These are phyloP conservation scores for Panaeolus cyanescens DNA, from an alignment of 768 basidiomycete genomes.

Conservation along the genomic window DNA sequence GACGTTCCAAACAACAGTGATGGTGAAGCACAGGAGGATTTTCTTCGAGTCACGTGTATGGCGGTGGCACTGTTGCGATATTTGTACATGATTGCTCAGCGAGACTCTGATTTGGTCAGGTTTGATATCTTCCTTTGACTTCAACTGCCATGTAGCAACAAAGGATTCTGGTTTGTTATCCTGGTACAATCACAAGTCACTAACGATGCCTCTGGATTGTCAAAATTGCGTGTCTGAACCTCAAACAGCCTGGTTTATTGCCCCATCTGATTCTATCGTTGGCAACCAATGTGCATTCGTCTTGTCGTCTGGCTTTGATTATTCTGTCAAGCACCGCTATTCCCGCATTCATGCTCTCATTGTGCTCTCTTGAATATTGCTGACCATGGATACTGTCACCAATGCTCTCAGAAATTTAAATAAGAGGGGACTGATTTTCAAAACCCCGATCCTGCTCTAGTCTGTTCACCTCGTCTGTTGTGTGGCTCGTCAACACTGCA, in stretches of 20 bases:
- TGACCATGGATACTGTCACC: not conserved
- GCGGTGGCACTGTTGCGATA: not conserved
- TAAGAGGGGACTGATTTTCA: not conserved
- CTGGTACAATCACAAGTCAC: too few relatives aligned
- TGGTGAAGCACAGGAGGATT: slow-evolving; percentile 2
- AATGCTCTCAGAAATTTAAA: not conserved
- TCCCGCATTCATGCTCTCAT: not conserved
- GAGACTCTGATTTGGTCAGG: too few relatives aligned
- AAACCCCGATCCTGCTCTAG: not conserved
- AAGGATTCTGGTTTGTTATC: not conserved
- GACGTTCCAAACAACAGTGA: not conserved
- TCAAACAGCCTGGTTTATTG: not conserved
- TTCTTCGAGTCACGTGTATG: not conserved
- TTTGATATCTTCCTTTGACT: not conserved
- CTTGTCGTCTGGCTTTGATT: not conserved
- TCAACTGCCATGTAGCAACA: not conserved
- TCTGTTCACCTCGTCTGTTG: not conserved
- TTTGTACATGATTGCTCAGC: not conserved
- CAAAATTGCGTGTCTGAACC: not conserved
- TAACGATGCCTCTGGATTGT: too few relatives aligned
- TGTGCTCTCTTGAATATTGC: not conserved
- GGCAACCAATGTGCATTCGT: not conserved
- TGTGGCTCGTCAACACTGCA: not conserved
- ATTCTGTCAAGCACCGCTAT: not conserved
- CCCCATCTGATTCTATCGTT: not conserved